phyloP scores from a whole-genome alignment of 2,329 filamentous ascomycete genomes.

The Chrysoporthe deuterocubensis region DNA sequence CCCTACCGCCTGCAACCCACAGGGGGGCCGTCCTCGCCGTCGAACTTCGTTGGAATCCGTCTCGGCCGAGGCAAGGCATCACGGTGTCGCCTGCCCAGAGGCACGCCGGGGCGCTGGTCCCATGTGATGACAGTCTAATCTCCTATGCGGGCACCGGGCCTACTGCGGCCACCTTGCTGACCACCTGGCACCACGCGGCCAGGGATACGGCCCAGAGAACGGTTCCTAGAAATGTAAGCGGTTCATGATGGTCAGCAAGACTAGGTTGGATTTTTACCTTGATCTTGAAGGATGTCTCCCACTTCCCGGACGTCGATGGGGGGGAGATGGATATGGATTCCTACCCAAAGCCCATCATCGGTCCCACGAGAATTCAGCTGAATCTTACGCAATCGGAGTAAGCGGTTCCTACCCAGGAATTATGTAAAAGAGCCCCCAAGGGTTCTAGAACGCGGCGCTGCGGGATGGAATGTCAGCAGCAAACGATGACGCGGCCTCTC shows the following conservation, averaged over 20 bases:
- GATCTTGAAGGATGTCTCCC: not conserved
- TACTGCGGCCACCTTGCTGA: not conserved
- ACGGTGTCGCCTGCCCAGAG: not conserved
- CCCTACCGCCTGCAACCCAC: not conserved
- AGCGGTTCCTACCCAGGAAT: not conserved
- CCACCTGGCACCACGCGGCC: not conserved
- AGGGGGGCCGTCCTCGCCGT: too few relatives aligned
- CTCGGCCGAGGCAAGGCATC: not conserved
- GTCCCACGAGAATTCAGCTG: not conserved
- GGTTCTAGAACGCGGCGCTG: not conserved
- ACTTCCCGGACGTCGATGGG: not conserved
- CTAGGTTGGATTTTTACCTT: not conserved
- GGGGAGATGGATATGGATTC: not conserved
- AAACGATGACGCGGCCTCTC: not conserved
- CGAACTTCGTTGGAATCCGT: not conserved
- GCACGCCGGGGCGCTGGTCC: not conserved
- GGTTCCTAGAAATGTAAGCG: not conserved
- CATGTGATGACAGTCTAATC: not conserved
- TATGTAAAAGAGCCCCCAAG: not conserved
- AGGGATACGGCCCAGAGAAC: not conserved
- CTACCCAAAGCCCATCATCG: too few relatives aligned
- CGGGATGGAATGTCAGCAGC: not conserved
- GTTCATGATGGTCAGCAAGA: not conserved
- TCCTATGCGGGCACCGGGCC: not conserved
- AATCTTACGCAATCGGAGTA: not conserved